These are phyloP conservation scores for Aspergillus aculeatinus DNA, from an alignment of 2,329 filamentous ascomycete genomes.

Conservation along the genomic window DNA sequence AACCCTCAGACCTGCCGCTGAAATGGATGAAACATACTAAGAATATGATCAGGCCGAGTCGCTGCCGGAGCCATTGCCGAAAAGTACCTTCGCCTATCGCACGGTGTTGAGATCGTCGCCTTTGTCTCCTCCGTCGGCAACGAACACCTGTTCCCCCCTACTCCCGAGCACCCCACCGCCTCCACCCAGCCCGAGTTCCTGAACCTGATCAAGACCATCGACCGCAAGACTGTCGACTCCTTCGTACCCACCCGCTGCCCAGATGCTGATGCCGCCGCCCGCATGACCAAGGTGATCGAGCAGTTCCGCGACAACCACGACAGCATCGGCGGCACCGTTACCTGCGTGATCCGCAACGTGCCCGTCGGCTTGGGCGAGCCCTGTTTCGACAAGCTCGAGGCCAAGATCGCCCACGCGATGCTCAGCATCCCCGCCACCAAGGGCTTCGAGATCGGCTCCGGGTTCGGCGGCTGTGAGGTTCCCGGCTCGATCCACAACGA, in stretches of 20 bases:
- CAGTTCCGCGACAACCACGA: constrained; percentile 75
- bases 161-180: constrained; percentile 64
- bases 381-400: constrained; percentile 93
- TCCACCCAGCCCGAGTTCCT: constrained; percentile 79
- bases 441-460: constrained; percentile 92
- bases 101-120: constrained; percentile 86
- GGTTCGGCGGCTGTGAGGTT: constrained; percentile 82
- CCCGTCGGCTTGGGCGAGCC: constrained; percentile 89
- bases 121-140: constrained; percentile 84
- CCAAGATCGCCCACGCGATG: constrained; percentile 88
- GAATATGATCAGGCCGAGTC: constrained; percentile 59
- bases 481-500: constrained; percentile 92
- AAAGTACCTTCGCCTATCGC: constrained; percentile 78
- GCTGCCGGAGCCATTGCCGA: constrained; percentile 90
- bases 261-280: constrained; percentile 59
- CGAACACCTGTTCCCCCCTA: constrained; percentile 73
- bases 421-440: constrained; percentile 92
- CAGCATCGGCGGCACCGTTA: constrained; percentile 92
- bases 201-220: constrained; percentile 68
- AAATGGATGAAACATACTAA: neutral
- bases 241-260: constrained; percentile 89
- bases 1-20: neutral
- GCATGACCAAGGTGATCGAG: constrained; percentile 78
- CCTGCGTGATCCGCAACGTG: constrained; percentile 84
- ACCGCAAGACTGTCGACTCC: constrained; percentile 73